These are phyloP conservation scores for Sporothrix humicola DNA, from an alignment of 2,329 filamentous ascomycete species.

Conservation along the genomic window DNA sequence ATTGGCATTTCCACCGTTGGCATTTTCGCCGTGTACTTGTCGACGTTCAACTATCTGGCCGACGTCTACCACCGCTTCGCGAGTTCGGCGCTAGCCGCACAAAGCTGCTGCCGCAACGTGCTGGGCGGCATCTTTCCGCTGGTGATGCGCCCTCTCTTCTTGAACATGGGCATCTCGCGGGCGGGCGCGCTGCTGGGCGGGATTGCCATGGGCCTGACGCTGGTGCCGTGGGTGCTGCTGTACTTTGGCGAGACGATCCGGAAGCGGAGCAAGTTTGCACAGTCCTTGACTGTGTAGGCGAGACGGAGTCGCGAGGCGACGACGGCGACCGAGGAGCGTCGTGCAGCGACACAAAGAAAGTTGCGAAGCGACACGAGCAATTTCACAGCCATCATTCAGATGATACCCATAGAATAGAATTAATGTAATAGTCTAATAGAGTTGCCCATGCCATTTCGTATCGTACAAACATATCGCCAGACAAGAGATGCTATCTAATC, in stretches of 20 bases:
- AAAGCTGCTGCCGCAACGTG: conserved; percentile 85
- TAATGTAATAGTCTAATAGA: conserved; percentile 8
- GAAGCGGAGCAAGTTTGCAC: conserved; percentile 76
- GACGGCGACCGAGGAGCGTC: neutral
- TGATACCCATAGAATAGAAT: conserved; percentile 24
- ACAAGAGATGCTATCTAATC: conserved; percentile 45
- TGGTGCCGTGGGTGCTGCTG: conserved; percentile 86
- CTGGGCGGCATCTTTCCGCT: conserved; percentile 82
- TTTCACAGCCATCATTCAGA: neutral
- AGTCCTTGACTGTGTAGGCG: conserved; percentile 39
- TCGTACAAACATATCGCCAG: too few relatives aligned
- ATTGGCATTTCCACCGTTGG: conserved; percentile 79
- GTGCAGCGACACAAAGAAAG: neutral
- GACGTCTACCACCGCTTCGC: conserved; percentile 87
- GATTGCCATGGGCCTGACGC: conserved; percentile 69
- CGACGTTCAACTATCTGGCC: conserved; percentile 91
- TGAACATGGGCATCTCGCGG: conserved; percentile 69
- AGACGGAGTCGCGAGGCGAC: neutral
- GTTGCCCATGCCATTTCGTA: neutral
- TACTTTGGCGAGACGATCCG: conserved; percentile 80
- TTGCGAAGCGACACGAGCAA: too few relatives aligned
- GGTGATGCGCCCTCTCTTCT: conserved; percentile 75
- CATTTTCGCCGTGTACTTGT: conserved; percentile 84
- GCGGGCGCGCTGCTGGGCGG: conserved; percentile 79
- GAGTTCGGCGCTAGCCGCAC: conserved; percentile 82